Conservation (phyloP, 192 early-diverging fungal genomes). For the Helicostylum pulchrum region DNA sequence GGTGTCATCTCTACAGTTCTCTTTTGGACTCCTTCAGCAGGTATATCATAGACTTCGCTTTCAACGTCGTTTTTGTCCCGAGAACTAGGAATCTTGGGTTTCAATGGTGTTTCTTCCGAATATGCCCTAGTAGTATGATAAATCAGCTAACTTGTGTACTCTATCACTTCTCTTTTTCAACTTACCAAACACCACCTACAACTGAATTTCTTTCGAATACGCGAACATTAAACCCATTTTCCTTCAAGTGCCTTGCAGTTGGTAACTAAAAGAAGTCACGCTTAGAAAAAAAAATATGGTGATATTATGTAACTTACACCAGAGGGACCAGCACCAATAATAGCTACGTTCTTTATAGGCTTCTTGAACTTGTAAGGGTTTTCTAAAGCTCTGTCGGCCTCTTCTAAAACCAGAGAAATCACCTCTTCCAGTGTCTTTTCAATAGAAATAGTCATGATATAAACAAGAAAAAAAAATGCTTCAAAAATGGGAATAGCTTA, state of each 20-base stretch:
- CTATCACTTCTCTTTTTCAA: no score
- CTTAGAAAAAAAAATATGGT: constrained; percentile 7
- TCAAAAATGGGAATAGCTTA: no score
- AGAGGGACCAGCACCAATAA: constrained; percentile 31
- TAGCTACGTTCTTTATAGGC: constrained; percentile 21
- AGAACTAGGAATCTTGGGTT: constrained; percentile 11
- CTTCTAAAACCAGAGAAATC: neutral
- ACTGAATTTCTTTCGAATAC: constrained; percentile 23
- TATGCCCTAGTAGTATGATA: constrained; percentile 6
- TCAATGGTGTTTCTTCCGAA: constrained; percentile 4
- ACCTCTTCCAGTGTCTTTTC: constrained; percentile 7
- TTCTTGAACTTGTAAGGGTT: constrained; percentile 13
- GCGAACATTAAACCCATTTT: constrained; percentile 13
- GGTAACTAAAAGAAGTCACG: constrained; percentile 10
- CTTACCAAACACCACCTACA: constrained; percentile 27
- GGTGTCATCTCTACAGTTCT: constrained; percentile 11
- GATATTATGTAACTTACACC: constrained; percentile 22
- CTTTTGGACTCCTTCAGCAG: constrained; percentile 2
- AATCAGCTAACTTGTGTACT: neutral
- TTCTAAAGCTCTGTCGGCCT: neutral
- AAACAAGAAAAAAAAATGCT: no score
- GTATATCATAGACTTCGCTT: neutral
- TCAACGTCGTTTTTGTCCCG: neutral
- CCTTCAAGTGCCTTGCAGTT: neutral
- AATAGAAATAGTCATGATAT: neutral